These are phyloP conservation scores for Fusarium sp. DNA, from an alignment of 2,329 filamentous ascomycete species.

Conservation along the genomic window DNA sequence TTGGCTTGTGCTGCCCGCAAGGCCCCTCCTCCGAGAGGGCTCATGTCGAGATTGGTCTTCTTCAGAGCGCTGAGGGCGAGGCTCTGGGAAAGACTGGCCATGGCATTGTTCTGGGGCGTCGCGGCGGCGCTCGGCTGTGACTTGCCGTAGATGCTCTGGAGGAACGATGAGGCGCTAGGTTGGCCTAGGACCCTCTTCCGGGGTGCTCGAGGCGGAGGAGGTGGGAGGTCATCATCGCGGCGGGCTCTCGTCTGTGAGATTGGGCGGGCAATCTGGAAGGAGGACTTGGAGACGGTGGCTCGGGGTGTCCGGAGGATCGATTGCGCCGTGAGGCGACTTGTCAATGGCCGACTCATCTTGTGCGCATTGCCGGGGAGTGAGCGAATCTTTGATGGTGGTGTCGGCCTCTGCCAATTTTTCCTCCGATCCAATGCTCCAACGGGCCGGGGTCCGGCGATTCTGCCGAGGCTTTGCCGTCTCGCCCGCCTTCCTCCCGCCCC, in stretches of 20 bases:
- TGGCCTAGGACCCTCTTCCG: slow-evolving; percentile 39
- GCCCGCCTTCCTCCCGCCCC: slow-evolving; percentile 51
- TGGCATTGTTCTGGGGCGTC: slow-evolving; percentile 44
- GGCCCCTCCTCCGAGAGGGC: slow-evolving; percentile 43
- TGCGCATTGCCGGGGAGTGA: slow-evolving; percentile 42
- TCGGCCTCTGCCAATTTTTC: slow-evolving; percentile 45
- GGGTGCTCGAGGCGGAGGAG: slow-evolving; percentile 32
- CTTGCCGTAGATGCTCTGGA: slow-evolving; percentile 52
- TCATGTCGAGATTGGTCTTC: slow-evolving; percentile 51
- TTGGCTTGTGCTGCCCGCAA: slow-evolving; percentile 40
- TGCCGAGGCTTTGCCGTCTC: slow-evolving; percentile 52
- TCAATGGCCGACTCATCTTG: slow-evolving; percentile 60
- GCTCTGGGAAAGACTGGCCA: slow-evolving; percentile 53
- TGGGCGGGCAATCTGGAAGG: slow-evolving; percentile 45
- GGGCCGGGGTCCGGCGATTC: slow-evolving; percentile 18
- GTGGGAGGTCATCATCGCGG: slow-evolving; percentile 39
- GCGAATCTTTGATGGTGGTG: slow-evolving; percentile 24
- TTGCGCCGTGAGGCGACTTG: slow-evolving; percentile 58
- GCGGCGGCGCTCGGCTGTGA: slow-evolving; percentile 34
- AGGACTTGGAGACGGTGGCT: slow-evolving; percentile 35
- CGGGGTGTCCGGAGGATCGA: slow-evolving; percentile 48
- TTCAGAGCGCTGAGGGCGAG: slow-evolving; percentile 55
- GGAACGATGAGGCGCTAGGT: slow-evolving; percentile 46
- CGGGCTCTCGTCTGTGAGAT: slow-evolving; percentile 55
- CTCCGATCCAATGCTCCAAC: slow-evolving; percentile 20